These are phyloP conservation scores for Fusarium zealandicum DNA, from an alignment of 2,329 filamentous ascomycete species.

Conservation along the genomic window DNA sequence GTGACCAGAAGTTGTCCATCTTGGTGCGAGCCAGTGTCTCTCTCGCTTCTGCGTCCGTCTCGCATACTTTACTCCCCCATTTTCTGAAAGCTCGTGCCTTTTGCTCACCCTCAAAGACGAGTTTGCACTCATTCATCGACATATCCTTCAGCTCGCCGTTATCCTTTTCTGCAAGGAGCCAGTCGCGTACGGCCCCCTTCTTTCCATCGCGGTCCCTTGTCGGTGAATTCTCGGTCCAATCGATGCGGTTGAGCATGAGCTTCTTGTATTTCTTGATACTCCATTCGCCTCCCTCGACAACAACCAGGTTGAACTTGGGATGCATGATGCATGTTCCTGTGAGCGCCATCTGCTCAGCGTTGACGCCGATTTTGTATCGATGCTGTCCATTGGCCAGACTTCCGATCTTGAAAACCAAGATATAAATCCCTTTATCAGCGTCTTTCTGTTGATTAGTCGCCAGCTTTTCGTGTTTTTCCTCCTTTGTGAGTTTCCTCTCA, in stretches of 20 bases:
- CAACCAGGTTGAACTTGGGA: slow-evolving; percentile 84
- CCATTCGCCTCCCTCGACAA: slow-evolving; percentile 90
- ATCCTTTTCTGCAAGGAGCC: slow-evolving; percentile 82
- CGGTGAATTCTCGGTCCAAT: slow-evolving; percentile 89
- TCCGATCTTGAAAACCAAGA: slow-evolving; percentile 88
- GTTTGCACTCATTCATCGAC: slow-evolving; percentile 77
- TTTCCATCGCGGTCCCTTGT: slow-evolving; percentile 69
- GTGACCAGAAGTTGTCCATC: slow-evolving; percentile 94
- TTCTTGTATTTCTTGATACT: slow-evolving; percentile 88
- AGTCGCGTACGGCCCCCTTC: slow-evolving; percentile 69
- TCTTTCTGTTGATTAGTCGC: slow-evolving; percentile 85
- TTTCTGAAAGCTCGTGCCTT: slow-evolving; percentile 82
- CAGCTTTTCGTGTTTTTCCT: slow-evolving; percentile 85
- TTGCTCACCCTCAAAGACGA: slow-evolving; percentile 92
- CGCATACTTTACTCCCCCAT: slow-evolving; percentile 90
- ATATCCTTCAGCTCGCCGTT: slow-evolving; percentile 82
- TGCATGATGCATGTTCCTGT: slow-evolving; percentile 93
- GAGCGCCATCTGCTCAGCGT: slow-evolving; percentile 86
- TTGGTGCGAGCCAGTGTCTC: slow-evolving; percentile 81
- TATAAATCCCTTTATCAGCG: slow-evolving; percentile 81
- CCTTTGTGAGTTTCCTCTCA: slow-evolving; percentile 85
- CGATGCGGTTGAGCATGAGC: slow-evolving; percentile 89
- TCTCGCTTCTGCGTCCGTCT: slow-evolving; percentile 88
- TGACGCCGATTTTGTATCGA: slow-evolving; percentile 90
- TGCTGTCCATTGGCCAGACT: slow-evolving; percentile 92